These are phyloP conservation scores for Candida neerlandica DNA, from an alignment of 1,139 yeast species.

Conservation along the genomic window DNA sequence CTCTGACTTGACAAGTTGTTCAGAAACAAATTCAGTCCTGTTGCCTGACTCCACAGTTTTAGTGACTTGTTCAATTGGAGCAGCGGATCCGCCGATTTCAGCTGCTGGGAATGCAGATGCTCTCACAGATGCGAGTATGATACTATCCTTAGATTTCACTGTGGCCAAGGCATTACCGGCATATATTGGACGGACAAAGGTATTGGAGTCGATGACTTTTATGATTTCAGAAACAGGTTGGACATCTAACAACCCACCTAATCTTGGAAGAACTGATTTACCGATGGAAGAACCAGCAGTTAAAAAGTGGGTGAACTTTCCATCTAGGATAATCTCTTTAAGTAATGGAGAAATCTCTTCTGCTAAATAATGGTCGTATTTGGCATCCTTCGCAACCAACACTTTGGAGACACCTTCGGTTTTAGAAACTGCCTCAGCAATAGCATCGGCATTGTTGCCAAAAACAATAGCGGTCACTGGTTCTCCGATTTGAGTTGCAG, in stretches of 20 bases:
- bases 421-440: conserved; percentile 40
- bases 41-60: conserved; percentile 34
- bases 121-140: conserved; percentile 74
- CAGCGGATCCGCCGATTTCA: conserved; percentile 40
- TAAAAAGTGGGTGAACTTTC: conserved; percentile 64
- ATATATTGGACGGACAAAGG: conserved; percentile 90
- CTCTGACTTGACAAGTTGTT: conserved; percentile 72
- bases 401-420: conserved; percentile 49
- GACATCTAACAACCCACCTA: conserved; percentile 80
- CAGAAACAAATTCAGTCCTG: conserved; percentile 64
- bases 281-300: conserved; percentile 87
- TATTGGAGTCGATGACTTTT: conserved; percentile 63
- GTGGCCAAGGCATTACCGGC: conserved; percentile 95
- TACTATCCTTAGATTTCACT: conserved; percentile 67
- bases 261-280: conserved; percentile 82
- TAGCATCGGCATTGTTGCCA: conserved; percentile 53
- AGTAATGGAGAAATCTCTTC: conserved; percentile 67
- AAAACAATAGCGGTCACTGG: conserved; percentile 65
- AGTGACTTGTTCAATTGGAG: conserved; percentile 54
- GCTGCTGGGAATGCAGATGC: conserved; percentile 80
- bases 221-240: conserved; percentile 88
- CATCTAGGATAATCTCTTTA: conserved; percentile 45
- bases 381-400: conserved; percentile 49
- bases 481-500: conserved; percentile 65
- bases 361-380: conserved; percentile 61